Evolutionary conservation across 192 early-diverging fungal genomes (phyloP).

Genomic region (Chytriomyces sp.): DNA sequence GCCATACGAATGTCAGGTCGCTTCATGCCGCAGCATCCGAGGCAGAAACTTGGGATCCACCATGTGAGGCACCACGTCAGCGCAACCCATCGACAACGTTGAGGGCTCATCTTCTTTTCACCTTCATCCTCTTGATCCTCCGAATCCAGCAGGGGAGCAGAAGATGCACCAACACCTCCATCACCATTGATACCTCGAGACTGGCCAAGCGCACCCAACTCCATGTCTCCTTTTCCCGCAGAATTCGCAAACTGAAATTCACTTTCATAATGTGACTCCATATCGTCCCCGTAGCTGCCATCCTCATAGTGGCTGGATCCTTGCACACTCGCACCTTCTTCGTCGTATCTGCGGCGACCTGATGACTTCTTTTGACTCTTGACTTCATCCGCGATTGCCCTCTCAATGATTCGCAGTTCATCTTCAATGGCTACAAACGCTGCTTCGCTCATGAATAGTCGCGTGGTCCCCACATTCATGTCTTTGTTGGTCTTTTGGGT

Average conservation of each 20-base stretch:
- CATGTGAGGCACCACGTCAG: conserved; percentile 85
- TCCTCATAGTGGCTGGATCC: conserved; percentile 25
- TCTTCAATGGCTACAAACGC: conserved; percentile 52
- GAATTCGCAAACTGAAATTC: conserved; percentile 35
- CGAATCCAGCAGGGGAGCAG: background rate
- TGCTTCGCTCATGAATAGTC: conserved; percentile 50
- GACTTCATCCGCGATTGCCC: conserved; percentile 45
- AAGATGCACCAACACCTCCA: background rate
- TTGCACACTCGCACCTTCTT: background rate
- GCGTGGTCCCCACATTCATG: conserved; percentile 47
- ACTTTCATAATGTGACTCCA: conserved; percentile 41
- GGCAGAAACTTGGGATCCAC: conserved; percentile 72
- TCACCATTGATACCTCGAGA: background rate
- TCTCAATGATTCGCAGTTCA: conserved; percentile 48
- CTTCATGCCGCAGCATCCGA: conserved; percentile 75
- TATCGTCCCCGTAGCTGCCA: conserved; percentile 33
- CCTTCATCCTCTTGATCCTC: background rate
- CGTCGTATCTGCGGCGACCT: conserved; percentile 16
- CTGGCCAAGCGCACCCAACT: conserved; percentile 32
- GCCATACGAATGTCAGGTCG: conserved; percentile 92
- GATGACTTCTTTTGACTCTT: conserved; percentile 28
- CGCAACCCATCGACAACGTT: conserved; percentile 66
- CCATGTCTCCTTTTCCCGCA: conserved; percentile 31
- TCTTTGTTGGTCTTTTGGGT: conserved; percentile 50
- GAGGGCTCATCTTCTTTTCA: conserved; percentile 55